Evolutionary conservation across 495 filamentous ascomycete species (phyloP).

Genomic region (Aspergillus hancockii): DNA sequence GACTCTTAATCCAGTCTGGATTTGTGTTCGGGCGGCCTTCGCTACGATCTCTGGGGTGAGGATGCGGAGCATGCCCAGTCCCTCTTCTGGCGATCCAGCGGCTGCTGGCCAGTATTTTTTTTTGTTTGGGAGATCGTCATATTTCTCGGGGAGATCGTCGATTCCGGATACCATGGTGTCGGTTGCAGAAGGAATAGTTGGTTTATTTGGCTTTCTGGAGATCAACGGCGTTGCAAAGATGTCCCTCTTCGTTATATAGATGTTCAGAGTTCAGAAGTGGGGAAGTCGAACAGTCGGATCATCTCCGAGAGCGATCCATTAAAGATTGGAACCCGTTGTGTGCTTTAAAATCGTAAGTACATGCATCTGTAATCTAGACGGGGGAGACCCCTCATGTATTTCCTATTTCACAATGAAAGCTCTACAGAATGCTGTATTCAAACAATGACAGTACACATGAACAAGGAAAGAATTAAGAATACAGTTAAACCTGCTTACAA

Average conservation of each 20-base stretch:
- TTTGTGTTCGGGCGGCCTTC: constrained; percentile 46
- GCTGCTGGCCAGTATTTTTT: constrained; percentile 49
- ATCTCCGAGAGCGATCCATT: constrained; percentile 17
- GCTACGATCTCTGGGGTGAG: constrained; percentile 51
- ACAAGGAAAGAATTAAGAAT: constrained; percentile 21
- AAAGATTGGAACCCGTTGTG: not conserved
- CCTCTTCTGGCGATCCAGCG: constrained; percentile 48
- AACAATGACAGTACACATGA: constrained; percentile 21
- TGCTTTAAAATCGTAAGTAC: too few relatives aligned
- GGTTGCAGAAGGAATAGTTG: not conserved
- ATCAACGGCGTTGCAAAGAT: not conserved
- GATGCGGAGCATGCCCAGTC: constrained; percentile 54
- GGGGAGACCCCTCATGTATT: not conserved
- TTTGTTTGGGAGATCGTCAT: constrained; percentile 52
- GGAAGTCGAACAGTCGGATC: constrained; percentile 13
- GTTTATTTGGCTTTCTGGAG: not conserved
- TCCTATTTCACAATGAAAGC: not conserved
- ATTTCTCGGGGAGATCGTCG: constrained; percentile 36
- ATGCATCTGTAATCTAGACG: too few relatives aligned
- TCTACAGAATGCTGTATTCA: constrained; percentile 9
- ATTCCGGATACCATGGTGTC: constrained; percentile 24
- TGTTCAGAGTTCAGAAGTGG: not conserved
- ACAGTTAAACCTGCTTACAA: constrained; percentile 30
- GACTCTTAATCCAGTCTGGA: constrained; percentile 49
- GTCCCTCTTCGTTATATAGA: not conserved